These are phyloP conservation scores for Corylus avellana DNA, from an alignment of 306 rosid species.

Conservation along the genomic window DNA sequence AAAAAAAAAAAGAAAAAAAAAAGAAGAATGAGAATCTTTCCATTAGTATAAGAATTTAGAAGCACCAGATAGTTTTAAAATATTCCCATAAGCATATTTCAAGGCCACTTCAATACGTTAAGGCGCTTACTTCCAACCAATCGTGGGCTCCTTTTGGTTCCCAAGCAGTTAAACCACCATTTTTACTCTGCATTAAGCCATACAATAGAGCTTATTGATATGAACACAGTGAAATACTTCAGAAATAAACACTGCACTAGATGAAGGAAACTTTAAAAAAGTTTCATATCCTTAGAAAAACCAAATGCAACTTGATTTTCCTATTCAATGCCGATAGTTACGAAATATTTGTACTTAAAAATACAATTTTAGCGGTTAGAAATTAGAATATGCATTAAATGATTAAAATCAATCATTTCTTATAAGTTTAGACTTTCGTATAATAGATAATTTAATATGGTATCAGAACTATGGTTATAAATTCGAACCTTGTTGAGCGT, in stretches of 20 bases:
- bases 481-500: no score
- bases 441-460: no score
- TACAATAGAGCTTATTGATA: not conserved
- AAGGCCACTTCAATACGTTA: not conserved
- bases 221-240: not conserved
- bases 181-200: slow-evolving; percentile 49
- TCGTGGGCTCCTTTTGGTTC: slow-evolving; percentile 56
- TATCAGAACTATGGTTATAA: no score
- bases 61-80: slow-evolving; percentile 32
- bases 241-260: not conserved
- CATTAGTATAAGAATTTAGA: not conserved
- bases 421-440: no score
- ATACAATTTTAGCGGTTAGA: not conserved
- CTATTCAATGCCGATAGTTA: not conserved
- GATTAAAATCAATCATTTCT: no score
- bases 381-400: slow-evolving; percentile 4
- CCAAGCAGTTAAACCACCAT: slow-evolving; percentile 79
- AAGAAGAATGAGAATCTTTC: not conserved
- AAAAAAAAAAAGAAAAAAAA: not conserved
- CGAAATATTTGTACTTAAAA: not conserved
- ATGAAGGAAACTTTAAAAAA: no score
- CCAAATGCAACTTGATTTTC: not conserved
- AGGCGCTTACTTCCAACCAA: slow-evolving; percentile 60
- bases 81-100: not conserved
- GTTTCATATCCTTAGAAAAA: no score